Evolutionary conservation across 2,329 filamentous ascomycete species (phyloP), one percentile per base, ranked within the genome.

Genomic region (Diaporthe sp.): DNA sequence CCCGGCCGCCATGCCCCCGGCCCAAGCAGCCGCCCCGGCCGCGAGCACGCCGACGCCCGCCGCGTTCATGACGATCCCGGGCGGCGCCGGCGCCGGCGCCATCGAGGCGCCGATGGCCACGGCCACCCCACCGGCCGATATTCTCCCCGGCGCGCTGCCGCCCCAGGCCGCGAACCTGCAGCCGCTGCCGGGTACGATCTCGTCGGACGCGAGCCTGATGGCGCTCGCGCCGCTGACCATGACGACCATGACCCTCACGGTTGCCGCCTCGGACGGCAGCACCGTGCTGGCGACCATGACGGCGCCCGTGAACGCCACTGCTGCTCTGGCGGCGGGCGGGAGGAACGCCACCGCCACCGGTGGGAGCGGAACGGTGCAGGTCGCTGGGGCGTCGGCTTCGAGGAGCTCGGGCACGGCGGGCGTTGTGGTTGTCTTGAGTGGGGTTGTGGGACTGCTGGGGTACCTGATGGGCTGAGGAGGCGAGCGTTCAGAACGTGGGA

Each of bases 241-340:
- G 60, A 74, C 61, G 72, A 74, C 72, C 9, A 70, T 74, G 72
- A 74, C 72, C 9, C 13, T 47, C 9, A 70, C 55, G 72, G 37
- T 74, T 3, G 39, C 61, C 9, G 65, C 20, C 7, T 22, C 61
- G 39, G 61, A 39, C 47, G 61, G 63, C 17, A 60, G 10, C 22
- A 70, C 51, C 58, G 42, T 74, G 39, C 10, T 74, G 61, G 72
- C 65, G 6, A 74, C 72, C 12, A 74, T 74, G 72, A 74, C 72
- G 51, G 72, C 72, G 9, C 72, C 72, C 4, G 17, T 57, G 3
- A 49, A 60, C 51, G 51, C 31, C 28, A 57, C 42, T 9, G 61
- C 51, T 55, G 53, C 13, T 20, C 13, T 15, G 17, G 53, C 53
- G 25, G 20, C 53, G 28, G 25, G 25, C 25, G 34, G 47, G 22